Evolutionary conservation across 352 stramenopile species (phyloP), one percentile per base, ranked within the genome.

Genomic region (Phytophthora uliginosa): DNA sequence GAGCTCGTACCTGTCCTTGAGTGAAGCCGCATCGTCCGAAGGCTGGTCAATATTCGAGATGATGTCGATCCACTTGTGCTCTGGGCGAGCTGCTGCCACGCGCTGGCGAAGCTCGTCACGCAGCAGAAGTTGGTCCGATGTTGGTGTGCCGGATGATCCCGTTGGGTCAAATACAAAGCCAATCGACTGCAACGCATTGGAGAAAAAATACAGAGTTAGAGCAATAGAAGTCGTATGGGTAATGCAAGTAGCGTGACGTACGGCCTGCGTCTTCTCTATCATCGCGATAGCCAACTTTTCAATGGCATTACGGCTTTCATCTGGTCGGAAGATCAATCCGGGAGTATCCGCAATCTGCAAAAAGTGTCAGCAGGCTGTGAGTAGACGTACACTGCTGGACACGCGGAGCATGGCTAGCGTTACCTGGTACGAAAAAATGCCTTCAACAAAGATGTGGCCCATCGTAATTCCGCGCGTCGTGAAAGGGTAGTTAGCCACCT

Each of bases 401-500:
- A 22, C 8, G 22, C 26, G 34, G 3, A 18, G 15, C 28, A 55
- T 40, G 28, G 3, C 4, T 63, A 22, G 7, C 18, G 22, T 60
- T 63, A 90, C 88, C 84, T 96, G 90, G 55, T 93, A 95, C 18
- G 90, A n/a, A n/a, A n/a, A 90, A 52, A 89, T 82, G 42, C 89
- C 89, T 40, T 95, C 78, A 26, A 95, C 86, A 64, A 93, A 95
- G 61, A 97, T 91, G 61, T 97, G 90, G 3, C 90, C 90, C 84
- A 97, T 95, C 8, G 90, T 95, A 57, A 97, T 95, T 36, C 88
- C 90, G 20, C 90, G 84, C 15, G 90, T 97, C 31, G 90, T 97
- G 68, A 97, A 97, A 36, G 90, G 90, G 36, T 97, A 97, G 60
- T 97, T 97, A 10, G 90, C 88, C 42, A 96, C 86, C 89, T 96